These are phyloP conservation scores for Wickerhamiella nectarea DNA, from an alignment of 805 yeast genomes.

Conservation along the genomic window DNA sequence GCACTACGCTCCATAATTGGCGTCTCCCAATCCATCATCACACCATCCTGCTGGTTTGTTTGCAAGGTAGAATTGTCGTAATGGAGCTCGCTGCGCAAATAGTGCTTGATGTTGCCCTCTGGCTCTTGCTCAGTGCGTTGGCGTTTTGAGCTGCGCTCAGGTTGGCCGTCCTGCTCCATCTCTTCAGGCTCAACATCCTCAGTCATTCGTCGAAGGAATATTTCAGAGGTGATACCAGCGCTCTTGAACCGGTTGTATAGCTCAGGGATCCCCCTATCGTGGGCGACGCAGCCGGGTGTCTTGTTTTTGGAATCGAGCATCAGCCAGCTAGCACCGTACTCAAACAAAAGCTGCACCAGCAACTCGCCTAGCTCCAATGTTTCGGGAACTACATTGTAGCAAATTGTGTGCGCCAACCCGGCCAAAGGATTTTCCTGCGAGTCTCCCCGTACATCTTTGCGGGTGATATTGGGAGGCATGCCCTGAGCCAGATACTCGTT, in stretches of 20 bases:
- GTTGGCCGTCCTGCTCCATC: constrained; percentile 15
- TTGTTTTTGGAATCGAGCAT: constrained; percentile 53
- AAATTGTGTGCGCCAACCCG: constrained; percentile 18
- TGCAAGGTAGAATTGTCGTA: constrained; percentile 56
- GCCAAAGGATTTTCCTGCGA: constrained; percentile 12
- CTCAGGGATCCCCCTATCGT: constrained; percentile 36
- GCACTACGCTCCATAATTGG: constrained; percentile 72
- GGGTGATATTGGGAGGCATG: constrained; percentile 20
- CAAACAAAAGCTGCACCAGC: constrained; percentile 54
- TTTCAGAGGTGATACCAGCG: constrained; percentile 86
- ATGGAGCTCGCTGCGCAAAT: constrained; percentile 49
- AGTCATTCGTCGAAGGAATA: constrained; percentile 53
- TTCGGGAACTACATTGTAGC: constrained; percentile 11
- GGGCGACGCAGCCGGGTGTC: constrained; percentile 75
- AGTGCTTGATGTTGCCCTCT: constrained; percentile 39
- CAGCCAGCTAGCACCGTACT: constrained; percentile 91
- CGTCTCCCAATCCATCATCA: constrained; percentile 96
- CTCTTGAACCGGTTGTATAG: constrained; percentile 41
- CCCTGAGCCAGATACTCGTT: constrained; percentile 16
- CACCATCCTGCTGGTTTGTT: constrained; percentile 75
- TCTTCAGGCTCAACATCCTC: constrained; percentile 19
- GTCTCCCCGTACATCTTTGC: constrained; percentile 17
- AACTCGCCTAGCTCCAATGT: constrained; percentile 14
- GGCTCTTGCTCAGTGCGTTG: constrained; percentile 14
- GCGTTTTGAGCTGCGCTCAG: constrained; percentile 9